phyloP scores from a whole-genome alignment of 139 green algal species.

The Chlamydomonas sp. region DNA sequence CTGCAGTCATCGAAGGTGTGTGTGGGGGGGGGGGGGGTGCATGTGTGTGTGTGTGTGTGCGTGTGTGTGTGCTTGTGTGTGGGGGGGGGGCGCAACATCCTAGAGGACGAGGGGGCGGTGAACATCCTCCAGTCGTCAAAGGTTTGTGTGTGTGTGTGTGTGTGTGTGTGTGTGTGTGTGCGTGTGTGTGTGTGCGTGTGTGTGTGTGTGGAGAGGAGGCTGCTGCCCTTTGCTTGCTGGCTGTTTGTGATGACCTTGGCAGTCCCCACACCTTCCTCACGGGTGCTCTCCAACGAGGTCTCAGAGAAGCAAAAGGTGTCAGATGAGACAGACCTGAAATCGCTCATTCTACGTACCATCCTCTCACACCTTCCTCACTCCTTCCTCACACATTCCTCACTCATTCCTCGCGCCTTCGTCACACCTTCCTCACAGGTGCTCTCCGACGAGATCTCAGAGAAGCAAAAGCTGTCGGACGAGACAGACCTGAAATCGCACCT shows the following conservation, averaged over 20 bases:
- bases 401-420: too few species aligned
- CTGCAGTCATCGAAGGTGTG: constrained; percentile 39
- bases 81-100: too few species aligned
- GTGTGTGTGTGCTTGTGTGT: too few species aligned
- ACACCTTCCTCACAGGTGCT: too few species aligned
- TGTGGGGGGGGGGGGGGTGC: too few species aligned
- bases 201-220: too few species aligned
- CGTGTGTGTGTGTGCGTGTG: too few species aligned
- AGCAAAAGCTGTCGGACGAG: neutral
- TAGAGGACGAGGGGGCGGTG: constrained; percentile 71
- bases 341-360: neutral
- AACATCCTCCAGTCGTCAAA: constrained; percentile 53
- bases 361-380: neutral
- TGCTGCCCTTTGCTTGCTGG: too few species aligned
- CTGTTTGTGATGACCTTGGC: too few species aligned
- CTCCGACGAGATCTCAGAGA: neutral
- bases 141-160: constrained; percentile 9
- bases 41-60: too few species aligned
- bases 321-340: neutral
- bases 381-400: neutral
- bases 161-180: too few species aligned
- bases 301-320: neutral
- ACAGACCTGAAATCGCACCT: neutral
- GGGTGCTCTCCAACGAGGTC: neutral
- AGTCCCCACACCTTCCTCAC: too few species aligned